Percentiles rank a stretch among this genome's conserved stretches.
Evolutionary conservation across 345 rosid genomes (phyloP).

Genomic region (Psidium guajava): DNA sequence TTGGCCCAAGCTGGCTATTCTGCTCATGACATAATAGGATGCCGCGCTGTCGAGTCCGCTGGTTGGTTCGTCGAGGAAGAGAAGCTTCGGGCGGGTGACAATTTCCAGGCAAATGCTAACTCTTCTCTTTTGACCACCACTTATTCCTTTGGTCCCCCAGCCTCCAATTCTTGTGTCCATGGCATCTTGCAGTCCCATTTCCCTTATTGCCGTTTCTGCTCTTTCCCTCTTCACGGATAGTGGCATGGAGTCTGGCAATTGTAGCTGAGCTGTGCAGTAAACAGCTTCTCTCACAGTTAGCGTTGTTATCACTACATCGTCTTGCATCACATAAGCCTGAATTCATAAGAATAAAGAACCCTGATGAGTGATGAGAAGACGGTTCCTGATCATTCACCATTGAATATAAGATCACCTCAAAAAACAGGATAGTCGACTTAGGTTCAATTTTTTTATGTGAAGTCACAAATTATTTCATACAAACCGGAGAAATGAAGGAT

Average conservation of each 20-base stretch:
- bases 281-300: conserved; percentile 21
- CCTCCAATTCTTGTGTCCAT: conserved; percentile 45
- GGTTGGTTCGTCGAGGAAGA: conserved; percentile 48
- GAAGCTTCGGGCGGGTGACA: conserved; percentile 32
- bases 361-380: background rate
- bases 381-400: background rate
- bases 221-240: conserved; percentile 25
- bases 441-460: background rate
- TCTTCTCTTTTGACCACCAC: conserved; percentile 48
- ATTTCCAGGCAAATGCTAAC: conserved; percentile 55
- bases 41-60: conserved; percentile 50
- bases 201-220: conserved; percentile 32
- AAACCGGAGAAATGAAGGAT: background rate
- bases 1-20: conserved; percentile 24
- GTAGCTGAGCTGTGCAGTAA: conserved; percentile 42
- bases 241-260: conserved; percentile 35
- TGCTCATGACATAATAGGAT: conserved; percentile 34
- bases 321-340: conserved; percentile 8
- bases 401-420: background rate
- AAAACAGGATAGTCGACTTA: background rate
- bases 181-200: conserved; percentile 40
- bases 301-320: background rate
- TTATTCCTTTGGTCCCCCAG: conserved; percentile 34
- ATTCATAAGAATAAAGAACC: background rate
- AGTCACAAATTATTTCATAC: background rate